These are phyloP conservation scores for Hirsutella rhossiliensis DNA, from an alignment of 2,329 filamentous ascomycete genomes.

Conservation along the genomic window DNA sequence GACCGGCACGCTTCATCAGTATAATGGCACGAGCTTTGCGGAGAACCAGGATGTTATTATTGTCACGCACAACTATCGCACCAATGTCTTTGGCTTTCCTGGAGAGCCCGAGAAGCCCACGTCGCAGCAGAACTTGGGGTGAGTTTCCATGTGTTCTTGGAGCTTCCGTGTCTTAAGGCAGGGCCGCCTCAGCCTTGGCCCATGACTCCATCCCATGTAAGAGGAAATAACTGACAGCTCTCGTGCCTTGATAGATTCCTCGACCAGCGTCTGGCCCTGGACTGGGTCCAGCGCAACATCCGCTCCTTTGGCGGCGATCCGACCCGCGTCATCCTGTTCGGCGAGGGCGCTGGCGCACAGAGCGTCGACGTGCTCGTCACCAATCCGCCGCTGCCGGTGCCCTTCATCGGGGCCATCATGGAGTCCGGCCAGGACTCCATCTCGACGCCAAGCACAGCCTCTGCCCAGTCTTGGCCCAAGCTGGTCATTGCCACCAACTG, in stretches of 20 bases:
- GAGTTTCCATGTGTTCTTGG: not conserved
- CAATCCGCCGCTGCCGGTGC: slow-evolving; percentile 12
- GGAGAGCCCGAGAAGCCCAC: slow-evolving; percentile 3
- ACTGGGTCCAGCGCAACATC: slow-evolving; percentile 52
- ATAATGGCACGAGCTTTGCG: slow-evolving; percentile 28
- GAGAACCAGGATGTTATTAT: slow-evolving; percentile 30
- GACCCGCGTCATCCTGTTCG: slow-evolving; percentile 47
- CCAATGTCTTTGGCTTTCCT: slow-evolving; percentile 29
- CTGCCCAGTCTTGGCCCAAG: slow-evolving; percentile 8
- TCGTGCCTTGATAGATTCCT: not conserved
- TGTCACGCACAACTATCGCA: slow-evolving; percentile 33
- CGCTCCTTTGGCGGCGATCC: slow-evolving; percentile 51
- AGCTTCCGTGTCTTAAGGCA: too few species aligned
- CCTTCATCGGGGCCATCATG: slow-evolving; percentile 15
- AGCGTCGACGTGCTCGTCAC: slow-evolving; percentile 26
- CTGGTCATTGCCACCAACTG: slow-evolving; percentile 6
- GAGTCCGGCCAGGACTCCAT: slow-evolving; percentile 10
- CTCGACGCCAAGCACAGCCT: not conserved
- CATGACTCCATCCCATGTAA: not conserved
- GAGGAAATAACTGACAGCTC: not conserved
- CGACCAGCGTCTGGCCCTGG: slow-evolving; percentile 43
- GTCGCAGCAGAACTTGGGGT: slow-evolving; percentile 1
- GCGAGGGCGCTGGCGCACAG: slow-evolving; percentile 41
- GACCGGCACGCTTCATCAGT: slow-evolving; percentile 20
- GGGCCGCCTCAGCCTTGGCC: not conserved